Evolutionary conservation across 2,329 filamentous ascomycete genomes (phyloP).

Genomic region (Cercospora sp.): DNA sequence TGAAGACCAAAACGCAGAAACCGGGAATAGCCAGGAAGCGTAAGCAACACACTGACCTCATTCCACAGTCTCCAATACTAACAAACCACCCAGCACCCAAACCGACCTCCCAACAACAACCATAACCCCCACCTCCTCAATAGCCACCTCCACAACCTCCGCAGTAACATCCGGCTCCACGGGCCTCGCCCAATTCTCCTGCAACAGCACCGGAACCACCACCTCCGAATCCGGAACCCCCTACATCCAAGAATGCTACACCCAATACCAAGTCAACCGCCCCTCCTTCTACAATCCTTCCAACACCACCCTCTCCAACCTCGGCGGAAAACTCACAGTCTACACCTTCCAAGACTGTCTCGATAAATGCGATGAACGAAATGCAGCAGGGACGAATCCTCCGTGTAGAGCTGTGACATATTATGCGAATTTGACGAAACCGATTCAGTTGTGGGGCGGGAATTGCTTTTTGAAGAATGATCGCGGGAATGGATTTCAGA

Average conservation of each 20-base stretch:
- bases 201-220: constrained; percentile 14
- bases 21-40: not conserved
- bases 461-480: constrained; percentile 27
- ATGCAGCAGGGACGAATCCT: constrained; percentile 7
- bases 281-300: constrained; percentile 18
- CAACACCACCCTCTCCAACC: constrained; percentile 18
- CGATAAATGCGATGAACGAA: constrained; percentile 15
- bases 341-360: constrained; percentile 20
- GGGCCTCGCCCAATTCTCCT: constrained; percentile 22
- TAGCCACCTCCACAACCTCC: not conserved
- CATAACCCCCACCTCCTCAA: not conserved
- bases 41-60: not conserved
- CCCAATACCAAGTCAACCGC: constrained; percentile 9
- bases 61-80: not conserved
- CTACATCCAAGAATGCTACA: constrained; percentile 20
- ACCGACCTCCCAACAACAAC: not conserved
- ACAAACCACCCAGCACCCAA: not conserved
- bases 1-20: not conserved
- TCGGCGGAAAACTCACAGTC: constrained; percentile 17
- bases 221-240: not conserved
- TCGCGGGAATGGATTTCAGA: constrained; percentile 9
- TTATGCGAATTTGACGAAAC: constrained; percentile 18
- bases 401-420: constrained; percentile 21
- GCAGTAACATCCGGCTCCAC: constrained; percentile 20
- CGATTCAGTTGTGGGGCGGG: constrained; percentile 17